Base-by-base conservation (phyloP, 257 asterid genomes). In the Rubia yunnanensis region DNA sequence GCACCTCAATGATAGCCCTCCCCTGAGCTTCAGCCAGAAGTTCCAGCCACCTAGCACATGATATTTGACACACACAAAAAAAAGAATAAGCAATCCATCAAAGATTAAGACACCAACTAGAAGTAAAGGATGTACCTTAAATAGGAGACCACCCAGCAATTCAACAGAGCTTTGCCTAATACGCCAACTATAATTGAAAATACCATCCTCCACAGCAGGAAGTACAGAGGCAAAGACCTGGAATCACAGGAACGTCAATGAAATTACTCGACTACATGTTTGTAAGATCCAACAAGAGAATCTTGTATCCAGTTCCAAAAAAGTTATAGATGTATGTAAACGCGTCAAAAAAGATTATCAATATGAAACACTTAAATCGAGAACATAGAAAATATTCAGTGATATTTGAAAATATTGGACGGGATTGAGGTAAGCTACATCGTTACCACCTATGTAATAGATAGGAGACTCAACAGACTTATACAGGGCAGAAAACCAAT, bases 11-110 rank as follows among this genome's bases (percentile, higher is more conserved):
- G 74, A 94, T 94, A 64, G 99, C 99, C 59, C 97, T 91, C 52
- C 99, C 99, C 41, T 94, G 99, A 46, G 99, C 99, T 84, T 94
- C 99, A 77, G 99, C 99, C 99, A 63, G 99, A 92, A 73, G 99
- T 92, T 68, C 99, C 99, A 72, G 97, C 99, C 83, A 92, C 99
- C 99, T 92, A 75, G 14, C 52, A 44, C 61, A 79, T 56, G 69
- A 59, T 64, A 72, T 10, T 15, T 20, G 41, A 18, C 4, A 15
- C 2, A 1, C n/a, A 50, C 44, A 48, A 66, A 28, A 50, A n/a
- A n/a, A 67, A n/a, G 0, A 44, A 52, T 50, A n/a, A 63, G 64
- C n/a, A n/a, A n/a, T n/a, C n/a, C 2, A 60, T 69, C 63, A 72
- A 54, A 64, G 18, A 32, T 58, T 64, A 23, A 67, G 64, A 24